Base-by-base conservation (phyloP, 176 grass and related monocot genomes). In the Avena sativa region DNA sequence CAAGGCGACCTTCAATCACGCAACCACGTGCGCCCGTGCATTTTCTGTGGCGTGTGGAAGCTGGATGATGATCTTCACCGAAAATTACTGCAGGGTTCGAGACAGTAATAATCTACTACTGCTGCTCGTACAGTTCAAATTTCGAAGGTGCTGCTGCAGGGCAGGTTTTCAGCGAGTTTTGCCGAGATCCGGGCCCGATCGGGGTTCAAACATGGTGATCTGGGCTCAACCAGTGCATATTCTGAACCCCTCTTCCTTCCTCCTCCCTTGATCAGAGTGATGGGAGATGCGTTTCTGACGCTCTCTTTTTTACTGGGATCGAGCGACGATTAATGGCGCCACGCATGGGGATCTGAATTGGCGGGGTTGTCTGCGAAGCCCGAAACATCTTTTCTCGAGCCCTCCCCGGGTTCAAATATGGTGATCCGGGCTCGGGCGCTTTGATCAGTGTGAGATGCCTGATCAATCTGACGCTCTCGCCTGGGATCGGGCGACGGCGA, bases 1-100 rank as follows among this genome's bases (percentile, higher is more conserved):
- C 59, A 61, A n/a, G n/a, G 59, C 59, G 58, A 78, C 60, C 78
- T 86, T 86, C 79, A 90, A 71, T 40, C 38, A 43, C 6, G 17
- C 19, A 43, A 8, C 40, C 88, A 86, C 69, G 83, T 88, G 71
- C 21, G 59, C 11, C 9, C 59, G 5, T 17, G 53, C 53, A 4
- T 48, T 10, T 5, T 60, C 19, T 60, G 20, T 60, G 7, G 20
- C 44, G 7, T 66, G 70, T 11, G 13, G 43, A 25, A 12, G 65
- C 40, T 61, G 58, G 58, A 61, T 23, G 58, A 23, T 23, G 59
- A 61, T 61, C 59, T 61, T 23, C 58, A n/a, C 23, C 6, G 7
- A 75, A 20, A 4, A 81, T 8, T 47, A 14, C 71, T 30, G 20
- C 58, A 61, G 8, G 19, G 19, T 58, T 58, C 6, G 17, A 58